Conservation (phyloP, 331 rosid genomes). For the Malus hybrid region DNA sequence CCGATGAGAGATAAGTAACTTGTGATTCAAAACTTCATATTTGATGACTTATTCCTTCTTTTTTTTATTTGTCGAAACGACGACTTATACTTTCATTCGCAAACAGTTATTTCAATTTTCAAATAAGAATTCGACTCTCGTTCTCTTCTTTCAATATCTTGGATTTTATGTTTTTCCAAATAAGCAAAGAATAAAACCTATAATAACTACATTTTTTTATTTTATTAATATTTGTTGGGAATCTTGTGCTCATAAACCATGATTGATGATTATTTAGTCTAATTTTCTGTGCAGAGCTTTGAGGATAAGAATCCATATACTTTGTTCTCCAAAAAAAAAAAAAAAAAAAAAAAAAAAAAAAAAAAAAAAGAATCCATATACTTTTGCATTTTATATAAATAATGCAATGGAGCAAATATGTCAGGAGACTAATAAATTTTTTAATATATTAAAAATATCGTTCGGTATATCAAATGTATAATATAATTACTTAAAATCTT, state of each 20-base stretch:
- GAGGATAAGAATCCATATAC: not conserved
- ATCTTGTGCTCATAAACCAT: not conserved
- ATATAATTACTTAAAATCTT: too few relatives aligned
- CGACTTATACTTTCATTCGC: too few relatives aligned
- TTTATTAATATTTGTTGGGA: not conserved
- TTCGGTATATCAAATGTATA: fast-evolving
- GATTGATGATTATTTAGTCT: not conserved
- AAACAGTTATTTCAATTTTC: not conserved
- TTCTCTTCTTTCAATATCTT: not conserved
- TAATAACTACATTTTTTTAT: not conserved
- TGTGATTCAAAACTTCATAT: not conserved
- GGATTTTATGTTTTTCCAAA: too few relatives aligned
- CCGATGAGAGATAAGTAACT: not conserved
- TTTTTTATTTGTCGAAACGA: too few relatives aligned
- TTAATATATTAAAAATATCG: fast-evolving
- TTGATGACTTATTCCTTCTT: not conserved
- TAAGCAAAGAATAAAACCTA: too few relatives aligned
- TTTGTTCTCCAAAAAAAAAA: too few relatives aligned
- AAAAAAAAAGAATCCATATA: not conserved
- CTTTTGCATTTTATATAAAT: not conserved
- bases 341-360: too few relatives aligned
- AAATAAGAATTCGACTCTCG: not conserved
- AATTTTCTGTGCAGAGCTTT: not conserved
- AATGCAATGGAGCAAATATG: not conserved
- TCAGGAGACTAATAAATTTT: not conserved